phyloP scores from a whole-genome alignment of 2,329 filamentous ascomycete species.

The Beauveria scarabaeidicola region DNA sequence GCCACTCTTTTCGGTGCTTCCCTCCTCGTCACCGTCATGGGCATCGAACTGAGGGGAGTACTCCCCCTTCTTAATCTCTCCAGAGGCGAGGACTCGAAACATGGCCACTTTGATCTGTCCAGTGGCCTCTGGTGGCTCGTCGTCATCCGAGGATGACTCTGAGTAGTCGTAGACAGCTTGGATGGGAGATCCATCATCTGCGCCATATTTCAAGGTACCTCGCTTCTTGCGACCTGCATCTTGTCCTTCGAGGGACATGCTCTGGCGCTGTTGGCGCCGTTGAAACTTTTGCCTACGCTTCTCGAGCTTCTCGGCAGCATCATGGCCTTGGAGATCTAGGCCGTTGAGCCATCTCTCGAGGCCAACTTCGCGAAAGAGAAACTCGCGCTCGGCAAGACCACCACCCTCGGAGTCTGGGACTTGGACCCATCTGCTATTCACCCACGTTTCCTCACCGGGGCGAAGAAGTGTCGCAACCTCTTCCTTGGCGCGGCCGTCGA shows the following conservation, averaged over 20 bases:
- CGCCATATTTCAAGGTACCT: slow-evolving; percentile 70
- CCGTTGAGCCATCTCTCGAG: slow-evolving; percentile 95
- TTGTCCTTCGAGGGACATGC: slow-evolving; percentile 32
- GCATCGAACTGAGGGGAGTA: slow-evolving; percentile 97
- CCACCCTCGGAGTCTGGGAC: slow-evolving; percentile 86
- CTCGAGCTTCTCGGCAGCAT: slow-evolving; percentile 82
- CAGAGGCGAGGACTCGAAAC: slow-evolving; percentile 89
- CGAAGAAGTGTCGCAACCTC: slow-evolving; percentile 91
- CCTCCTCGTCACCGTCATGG: slow-evolving; percentile 83
- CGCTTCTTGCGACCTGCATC: slow-evolving; percentile 20
- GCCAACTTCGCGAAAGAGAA: slow-evolving; percentile 93
- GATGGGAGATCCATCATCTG: slow-evolving; percentile 64
- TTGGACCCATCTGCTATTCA: slow-evolving; percentile 96
- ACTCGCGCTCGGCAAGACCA: slow-evolving; percentile 90
- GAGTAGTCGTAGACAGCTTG: slow-evolving; percentile 62
- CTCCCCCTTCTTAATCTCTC: slow-evolving; percentile 95
- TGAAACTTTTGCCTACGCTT: slow-evolving; percentile 76
- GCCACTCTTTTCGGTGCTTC: slow-evolving; percentile 44
- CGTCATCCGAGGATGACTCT: slow-evolving; percentile 66
- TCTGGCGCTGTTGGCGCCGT: slow-evolving; percentile 57
- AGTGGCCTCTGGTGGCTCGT: slow-evolving; percentile 85
- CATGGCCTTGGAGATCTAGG: slow-evolving; percentile 85
- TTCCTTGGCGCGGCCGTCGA: slow-evolving; percentile 89
- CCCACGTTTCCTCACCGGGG: slow-evolving; percentile 96
- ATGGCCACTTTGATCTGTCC: slow-evolving; percentile 98